Percentiles rank a stretch among this genome's conserved stretches.
Evolutionary conservation across 495 filamentous ascomycete species (phyloP).

Genomic region (Cryomyces antarcticus): DNA sequence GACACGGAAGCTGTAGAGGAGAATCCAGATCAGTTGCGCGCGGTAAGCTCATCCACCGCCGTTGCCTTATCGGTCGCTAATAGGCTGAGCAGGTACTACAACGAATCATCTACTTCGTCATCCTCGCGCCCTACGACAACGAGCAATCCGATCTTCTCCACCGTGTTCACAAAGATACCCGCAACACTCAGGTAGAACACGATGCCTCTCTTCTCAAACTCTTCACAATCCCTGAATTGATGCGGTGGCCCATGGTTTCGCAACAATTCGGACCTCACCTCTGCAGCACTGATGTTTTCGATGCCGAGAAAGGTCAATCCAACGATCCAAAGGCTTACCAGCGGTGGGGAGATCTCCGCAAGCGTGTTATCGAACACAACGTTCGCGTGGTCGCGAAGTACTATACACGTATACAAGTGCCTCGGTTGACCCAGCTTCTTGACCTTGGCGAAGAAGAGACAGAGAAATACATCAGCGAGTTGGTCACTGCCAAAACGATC

Average conservation of each 20-base stretch:
- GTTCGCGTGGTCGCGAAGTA: conserved; percentile 94
- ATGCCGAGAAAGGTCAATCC: conserved; percentile 34
- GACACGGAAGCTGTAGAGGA: conserved; percentile 88
- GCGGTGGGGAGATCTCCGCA: conserved; percentile 83
- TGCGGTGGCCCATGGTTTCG: conserved; percentile 90
- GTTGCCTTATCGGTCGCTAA: conserved; percentile 10
- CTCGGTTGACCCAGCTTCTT: conserved; percentile 68
- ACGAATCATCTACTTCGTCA: conserved; percentile 90
- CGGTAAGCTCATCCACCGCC: conserved; percentile 33
- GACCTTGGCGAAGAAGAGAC: conserved; percentile 90
- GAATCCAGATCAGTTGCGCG: conserved; percentile 63
- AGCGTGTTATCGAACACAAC: conserved; percentile 97
- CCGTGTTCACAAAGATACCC: conserved; percentile 55
- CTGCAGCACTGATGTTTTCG: conserved; percentile 81
- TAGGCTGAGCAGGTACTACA: conserved; percentile 45
- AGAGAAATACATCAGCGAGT: conserved; percentile 87
- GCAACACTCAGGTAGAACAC: conserved; percentile 31
- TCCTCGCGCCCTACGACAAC: conserved; percentile 92
- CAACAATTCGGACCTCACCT: conserved; percentile 73
- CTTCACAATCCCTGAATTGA: conserved; percentile 89
- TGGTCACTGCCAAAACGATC: conserved; percentile 91
- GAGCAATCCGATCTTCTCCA: conserved; percentile 95
- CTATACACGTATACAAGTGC: conserved; percentile 90
- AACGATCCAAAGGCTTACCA: conserved; percentile 54
- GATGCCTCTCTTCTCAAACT: conserved; percentile 71